Base-by-base conservation (phyloP, 75 land plant genomes). In the Selaginella tamariscina region DNA sequence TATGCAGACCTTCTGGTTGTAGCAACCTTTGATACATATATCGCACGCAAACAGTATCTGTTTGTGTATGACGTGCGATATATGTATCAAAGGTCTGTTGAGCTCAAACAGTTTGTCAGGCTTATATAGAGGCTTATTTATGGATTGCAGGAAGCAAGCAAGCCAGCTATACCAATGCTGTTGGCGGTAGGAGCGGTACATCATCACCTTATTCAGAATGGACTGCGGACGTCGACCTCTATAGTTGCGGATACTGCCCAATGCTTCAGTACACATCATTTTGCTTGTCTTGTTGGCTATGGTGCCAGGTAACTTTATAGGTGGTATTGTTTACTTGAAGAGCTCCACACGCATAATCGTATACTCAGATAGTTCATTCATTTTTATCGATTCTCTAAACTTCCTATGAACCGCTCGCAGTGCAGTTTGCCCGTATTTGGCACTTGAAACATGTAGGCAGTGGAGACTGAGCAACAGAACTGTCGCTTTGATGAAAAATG, bases 131-230 rank as follows among this genome's bases (percentile, higher is more conserved):
- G n/a, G n/a, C n/a, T n/a, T n/a, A n/a, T n/a, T n/a, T n/a, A n/a
- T 39, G 49, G 15, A 39, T 65, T 29, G 28, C 81, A 94, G 98
- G 85, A 85, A 49, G 75, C 98, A 29, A 90, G 91, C 2, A 80
- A 82, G 31, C 98, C 98, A 54, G 96, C 96, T 32, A 84, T 94
- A 65, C 98, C 98, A 2, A 74, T 89, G 68, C 92, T 95, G 49
- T 74, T 95, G 63, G 99, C 96, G 55, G 97, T 90, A 64, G 99
- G 97, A 57, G 99, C 99, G 74, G 99, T 95, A 67, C 99, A 95
- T 55, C 99, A 95, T 66, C 97, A 95, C 78, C 83, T 95, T 21
- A 91, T 95, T 67, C 87, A 87, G 31, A 95, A 95, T 80, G 97
- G 96, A 26, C 60, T 90, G 73, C 81, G 99, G 1, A 90, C 83